Percentiles rank a stretch among this genome's conserved stretches.
Conservation (phyloP, 768 basidiomycete genomes). For the Boletales sp. region DNA sequence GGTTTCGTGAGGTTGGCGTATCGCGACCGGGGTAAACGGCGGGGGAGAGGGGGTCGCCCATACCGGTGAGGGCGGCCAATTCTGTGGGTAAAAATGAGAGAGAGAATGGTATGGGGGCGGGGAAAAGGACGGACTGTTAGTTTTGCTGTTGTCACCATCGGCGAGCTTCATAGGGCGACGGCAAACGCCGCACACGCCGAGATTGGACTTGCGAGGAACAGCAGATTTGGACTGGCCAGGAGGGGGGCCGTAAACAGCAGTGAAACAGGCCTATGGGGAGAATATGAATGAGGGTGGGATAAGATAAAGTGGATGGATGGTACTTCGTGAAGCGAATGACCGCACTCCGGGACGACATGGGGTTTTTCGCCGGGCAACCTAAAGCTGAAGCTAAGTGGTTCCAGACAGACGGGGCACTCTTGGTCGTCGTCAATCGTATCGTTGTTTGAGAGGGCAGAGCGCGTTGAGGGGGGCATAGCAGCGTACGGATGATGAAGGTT, state of each 20-base stretch:
- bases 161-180: constrained; percentile 94
- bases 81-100: constrained; percentile 48
- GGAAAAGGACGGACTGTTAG: constrained; percentile 68
- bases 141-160: constrained; percentile 77
- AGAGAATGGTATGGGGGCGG: neutral
- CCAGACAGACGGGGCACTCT: constrained; percentile 95
- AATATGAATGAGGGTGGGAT: constrained; percentile 6
- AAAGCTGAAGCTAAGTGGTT: constrained; percentile 90
- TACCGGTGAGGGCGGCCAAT: constrained; percentile 89
- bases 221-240: constrained; percentile 53
- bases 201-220: constrained; percentile 65
- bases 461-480: constrained; percentile 45
- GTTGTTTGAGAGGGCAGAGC: constrained; percentile 70
- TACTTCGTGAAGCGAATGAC: constrained; percentile 95
- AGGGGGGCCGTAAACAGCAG: constrained; percentile 91
- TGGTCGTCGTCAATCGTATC: constrained; percentile 72
- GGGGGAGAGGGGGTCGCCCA: constrained; percentile 59
- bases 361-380: constrained; percentile 95
- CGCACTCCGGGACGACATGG: constrained; percentile 95
- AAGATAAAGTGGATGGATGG: constrained; percentile 5
- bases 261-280: constrained; percentile 82
- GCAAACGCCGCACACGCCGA: constrained; percentile 97
- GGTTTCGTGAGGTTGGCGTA: constrained; percentile 37
- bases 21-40: constrained; percentile 70
- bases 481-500: constrained; percentile 49